phyloP scores from a whole-genome alignment of 192 early-diverging fungal species.

The Geranomyces michiganensis region DNA sequence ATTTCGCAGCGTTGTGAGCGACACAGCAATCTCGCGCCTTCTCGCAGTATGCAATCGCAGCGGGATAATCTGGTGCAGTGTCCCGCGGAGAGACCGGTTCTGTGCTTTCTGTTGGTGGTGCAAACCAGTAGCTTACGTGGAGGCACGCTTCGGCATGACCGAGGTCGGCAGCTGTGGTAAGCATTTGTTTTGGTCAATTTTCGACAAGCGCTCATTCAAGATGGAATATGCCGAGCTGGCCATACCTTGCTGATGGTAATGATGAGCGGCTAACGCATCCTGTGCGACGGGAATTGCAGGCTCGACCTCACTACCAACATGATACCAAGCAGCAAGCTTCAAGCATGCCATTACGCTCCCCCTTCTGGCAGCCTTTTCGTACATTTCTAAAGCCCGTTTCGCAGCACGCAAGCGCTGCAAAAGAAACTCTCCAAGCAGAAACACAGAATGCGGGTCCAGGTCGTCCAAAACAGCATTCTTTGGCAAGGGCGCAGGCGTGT shows the following conservation, averaged over 20 bases:
- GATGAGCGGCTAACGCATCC: conserved; percentile 28
- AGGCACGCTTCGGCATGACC: conserved; percentile 52
- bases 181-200: no score
- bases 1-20: not conserved
- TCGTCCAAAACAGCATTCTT: conserved; percentile 34
- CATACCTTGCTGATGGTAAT: conserved; percentile 35
- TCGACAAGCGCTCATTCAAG: not conserved
- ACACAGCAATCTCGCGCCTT: not conserved
- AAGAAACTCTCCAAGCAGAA: conserved; percentile 32
- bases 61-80: not conserved
- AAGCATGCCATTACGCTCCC: conserved; percentile 46
- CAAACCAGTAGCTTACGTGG: conserved; percentile 40
- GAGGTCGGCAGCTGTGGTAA: conserved; percentile 38
- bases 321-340: conserved; percentile 53
- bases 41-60: conserved; percentile 5
- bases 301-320: conserved; percentile 43
- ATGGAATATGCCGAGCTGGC: not conserved
- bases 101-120: conserved; percentile 16
- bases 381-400: conserved; percentile 30
- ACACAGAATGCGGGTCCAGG: conserved; percentile 48
- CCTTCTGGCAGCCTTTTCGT: conserved; percentile 35
- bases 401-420: conserved; percentile 9
- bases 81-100: not conserved
- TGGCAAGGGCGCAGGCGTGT: conserved; percentile 17
- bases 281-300: conserved; percentile 37